These are phyloP conservation scores for Solanum sparsipilum DNA, from an alignment of 257 asterid species.

Conservation along the genomic window DNA sequence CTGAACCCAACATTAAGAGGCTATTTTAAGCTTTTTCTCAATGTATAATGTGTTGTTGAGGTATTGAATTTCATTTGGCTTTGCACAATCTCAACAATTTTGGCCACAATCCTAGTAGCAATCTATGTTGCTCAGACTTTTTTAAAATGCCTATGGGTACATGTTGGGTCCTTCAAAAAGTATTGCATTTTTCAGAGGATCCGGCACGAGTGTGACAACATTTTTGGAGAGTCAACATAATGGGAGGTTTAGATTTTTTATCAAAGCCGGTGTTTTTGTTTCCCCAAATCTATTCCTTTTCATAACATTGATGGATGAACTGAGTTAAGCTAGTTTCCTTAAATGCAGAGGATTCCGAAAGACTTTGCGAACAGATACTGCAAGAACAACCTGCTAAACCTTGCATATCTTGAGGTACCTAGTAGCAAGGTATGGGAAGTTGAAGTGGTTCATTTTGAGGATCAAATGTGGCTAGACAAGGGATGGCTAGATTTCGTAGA, in stretches of 20 bases:
- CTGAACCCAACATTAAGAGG: too few relatives aligned
- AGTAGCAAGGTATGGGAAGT: neutral
- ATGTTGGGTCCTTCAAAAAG: neutral
- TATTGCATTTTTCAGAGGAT: too few relatives aligned
- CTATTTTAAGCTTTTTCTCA: neutral
- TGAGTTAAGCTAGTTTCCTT: neutral
- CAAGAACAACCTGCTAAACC: neutral
- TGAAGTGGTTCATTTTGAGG: neutral
- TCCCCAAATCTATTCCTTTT: neutral
- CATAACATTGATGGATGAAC: neutral
- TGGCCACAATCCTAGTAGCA: neutral
- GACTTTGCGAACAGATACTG: neutral
- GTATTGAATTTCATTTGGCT: neutral
- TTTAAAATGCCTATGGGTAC: too few relatives aligned
- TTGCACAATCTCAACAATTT: neutral
- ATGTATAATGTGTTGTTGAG: neutral
- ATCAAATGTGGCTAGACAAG: neutral
- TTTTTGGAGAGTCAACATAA: neutral
- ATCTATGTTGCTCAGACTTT: neutral
- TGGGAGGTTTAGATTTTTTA: neutral
- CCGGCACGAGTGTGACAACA: neutral
- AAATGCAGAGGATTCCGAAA: neutral
- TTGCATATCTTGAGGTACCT: neutral
- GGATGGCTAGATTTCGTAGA: neutral
- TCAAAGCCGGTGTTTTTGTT: neutral